Evolutionary conservation across 2,329 filamentous ascomycete species (phyloP).

Genomic region (Teratosphaeria viscida): DNA sequence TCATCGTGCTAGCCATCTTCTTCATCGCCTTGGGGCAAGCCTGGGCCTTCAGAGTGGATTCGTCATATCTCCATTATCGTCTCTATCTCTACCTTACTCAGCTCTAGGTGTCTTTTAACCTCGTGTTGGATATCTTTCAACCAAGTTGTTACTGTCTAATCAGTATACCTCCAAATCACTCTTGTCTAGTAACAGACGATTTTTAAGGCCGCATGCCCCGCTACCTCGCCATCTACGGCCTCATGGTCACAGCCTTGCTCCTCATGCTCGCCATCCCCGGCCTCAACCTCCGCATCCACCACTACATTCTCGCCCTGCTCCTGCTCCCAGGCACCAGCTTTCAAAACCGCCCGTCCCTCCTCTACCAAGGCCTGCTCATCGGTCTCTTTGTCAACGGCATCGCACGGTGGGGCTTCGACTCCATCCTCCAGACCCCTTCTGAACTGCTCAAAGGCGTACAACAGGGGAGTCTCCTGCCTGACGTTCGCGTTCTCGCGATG

Average conservation of each 20-base stretch:
- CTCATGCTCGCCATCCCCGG: slow-evolving; percentile 62
- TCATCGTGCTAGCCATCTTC: slow-evolving; percentile 63
- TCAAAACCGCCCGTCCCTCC: slow-evolving; percentile 70
- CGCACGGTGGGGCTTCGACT: slow-evolving; percentile 86
- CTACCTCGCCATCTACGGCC: slow-evolving; percentile 67
- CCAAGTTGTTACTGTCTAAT: too few species aligned
- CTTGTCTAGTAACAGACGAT: too few species aligned
- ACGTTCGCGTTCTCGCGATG: slow-evolving; percentile 33
- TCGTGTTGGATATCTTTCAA: too few species aligned
- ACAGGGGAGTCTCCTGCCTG: slow-evolving; percentile 50
- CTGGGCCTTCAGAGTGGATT: slow-evolving; percentile 76
- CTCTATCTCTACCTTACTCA: too few species aligned
- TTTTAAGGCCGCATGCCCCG: slow-evolving; percentile 68
- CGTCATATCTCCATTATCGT: too few species aligned
- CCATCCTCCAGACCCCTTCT: slow-evolving; percentile 70
- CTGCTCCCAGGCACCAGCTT: slow-evolving; percentile 80
- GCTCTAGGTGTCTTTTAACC: too few species aligned
- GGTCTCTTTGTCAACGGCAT: slow-evolving; percentile 91
- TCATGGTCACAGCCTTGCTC: slow-evolving; percentile 57
- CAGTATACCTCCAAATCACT: too few species aligned
- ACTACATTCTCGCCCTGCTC: slow-evolving; percentile 82
- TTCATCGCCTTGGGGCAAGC: slow-evolving; percentile 63
- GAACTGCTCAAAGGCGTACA: slow-evolving; percentile 51
- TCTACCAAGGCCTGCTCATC: slow-evolving; percentile 83
- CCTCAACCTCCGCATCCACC: slow-evolving; percentile 79